Evolutionary conservation across 2,329 filamentous ascomycete genomes (phyloP).

Genomic region (Calonectria ilicicola): DNA sequence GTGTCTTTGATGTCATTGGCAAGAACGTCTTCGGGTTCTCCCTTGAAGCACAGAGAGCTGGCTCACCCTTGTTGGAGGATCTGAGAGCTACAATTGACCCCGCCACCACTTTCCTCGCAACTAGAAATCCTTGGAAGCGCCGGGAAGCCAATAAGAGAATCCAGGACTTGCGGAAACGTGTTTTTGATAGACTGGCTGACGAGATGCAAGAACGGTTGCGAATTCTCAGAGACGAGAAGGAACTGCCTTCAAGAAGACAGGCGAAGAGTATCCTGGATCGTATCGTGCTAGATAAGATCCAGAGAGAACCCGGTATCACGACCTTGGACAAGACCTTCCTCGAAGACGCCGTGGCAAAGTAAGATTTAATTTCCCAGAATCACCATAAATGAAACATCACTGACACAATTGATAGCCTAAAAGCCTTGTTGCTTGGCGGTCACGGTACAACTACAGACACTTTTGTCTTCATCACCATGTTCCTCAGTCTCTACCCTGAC

Average conservation of each 20-base stretch:
- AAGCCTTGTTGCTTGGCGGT: background rate
- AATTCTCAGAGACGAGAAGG: background rate
- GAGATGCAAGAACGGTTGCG: background rate
- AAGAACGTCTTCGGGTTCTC: conserved; percentile 4
- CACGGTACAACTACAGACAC: background rate
- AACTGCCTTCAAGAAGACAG: background rate
- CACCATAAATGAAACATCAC: background rate
- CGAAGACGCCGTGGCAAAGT: background rate
- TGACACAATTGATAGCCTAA: background rate
- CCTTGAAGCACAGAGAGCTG: background rate
- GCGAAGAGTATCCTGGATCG: background rate
- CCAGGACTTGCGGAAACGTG: background rate
- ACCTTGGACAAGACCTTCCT: background rate
- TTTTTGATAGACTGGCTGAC: background rate
- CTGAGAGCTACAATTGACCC: background rate
- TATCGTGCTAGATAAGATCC: background rate
- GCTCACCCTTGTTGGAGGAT: background rate
- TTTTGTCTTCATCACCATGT: background rate
- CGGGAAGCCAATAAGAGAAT: background rate
- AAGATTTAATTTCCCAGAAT: background rate
- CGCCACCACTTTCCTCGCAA: background rate
- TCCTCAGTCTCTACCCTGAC: background rate
- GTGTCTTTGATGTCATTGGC: background rate
- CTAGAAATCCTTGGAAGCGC: background rate
- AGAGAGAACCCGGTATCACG: background rate